Evolutionary conservation across 345 rosid species (phyloP).

Genomic region (Corchorus olitorius): DNA sequence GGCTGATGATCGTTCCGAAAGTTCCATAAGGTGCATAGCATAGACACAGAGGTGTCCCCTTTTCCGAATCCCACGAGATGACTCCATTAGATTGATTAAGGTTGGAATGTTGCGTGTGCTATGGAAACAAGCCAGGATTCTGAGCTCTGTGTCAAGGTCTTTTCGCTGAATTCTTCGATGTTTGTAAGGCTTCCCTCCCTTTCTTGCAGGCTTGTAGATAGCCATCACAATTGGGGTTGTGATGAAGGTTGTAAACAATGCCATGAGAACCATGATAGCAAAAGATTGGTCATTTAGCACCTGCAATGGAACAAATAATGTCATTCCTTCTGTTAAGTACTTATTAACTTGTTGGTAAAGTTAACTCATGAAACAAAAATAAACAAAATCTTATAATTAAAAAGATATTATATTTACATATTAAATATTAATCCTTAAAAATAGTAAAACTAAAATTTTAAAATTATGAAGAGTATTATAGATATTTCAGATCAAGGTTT

Average conservation of each 20-base stretch:
- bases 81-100: conserved; percentile 59
- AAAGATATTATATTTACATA: too few relatives aligned
- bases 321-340: background rate
- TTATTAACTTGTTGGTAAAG: too few relatives aligned
- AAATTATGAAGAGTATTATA: too few relatives aligned
- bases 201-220: conserved; percentile 57
- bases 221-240: conserved; percentile 69
- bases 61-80: conserved; percentile 63
- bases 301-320: conserved; percentile 17
- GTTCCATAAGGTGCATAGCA: conserved; percentile 79
- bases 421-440: too few relatives aligned
- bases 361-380: too few relatives aligned
- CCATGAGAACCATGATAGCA: conserved; percentile 66
- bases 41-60: conserved; percentile 59
- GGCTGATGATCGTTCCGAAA: conserved; percentile 72
- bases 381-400: too few relatives aligned
- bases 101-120: conserved; percentile 57
- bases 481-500: too few relatives aligned
- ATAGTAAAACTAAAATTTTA: too few relatives aligned
- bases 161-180: conserved; percentile 43
- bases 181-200: conserved; percentile 34
- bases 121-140: conserved; percentile 59
- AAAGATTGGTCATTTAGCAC: conserved; percentile 63
- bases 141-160: conserved; percentile 36
- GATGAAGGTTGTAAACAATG: conserved; percentile 65